Evolutionary conservation across 331 rosid genomes (phyloP).

Genomic region (Phaseolus coccineus): DNA sequence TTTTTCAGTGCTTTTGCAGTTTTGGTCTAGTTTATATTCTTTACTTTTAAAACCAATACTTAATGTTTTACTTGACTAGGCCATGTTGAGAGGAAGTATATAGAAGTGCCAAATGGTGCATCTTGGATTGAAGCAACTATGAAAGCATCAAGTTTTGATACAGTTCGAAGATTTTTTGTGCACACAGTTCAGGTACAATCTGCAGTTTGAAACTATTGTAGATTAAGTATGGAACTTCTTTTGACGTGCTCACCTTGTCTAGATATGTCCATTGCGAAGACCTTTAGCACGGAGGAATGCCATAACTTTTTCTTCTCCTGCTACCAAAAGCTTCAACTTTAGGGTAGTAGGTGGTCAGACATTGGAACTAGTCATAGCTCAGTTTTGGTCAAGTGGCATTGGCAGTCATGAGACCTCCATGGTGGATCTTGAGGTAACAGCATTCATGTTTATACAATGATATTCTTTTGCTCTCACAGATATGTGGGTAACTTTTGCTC

Average conservation of each 20-base stretch:
- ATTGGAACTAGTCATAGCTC: constrained; percentile 85
- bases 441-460: constrained; percentile 37
- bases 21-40: constrained; percentile 34
- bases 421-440: constrained; percentile 88
- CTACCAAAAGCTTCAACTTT: constrained; percentile 81
- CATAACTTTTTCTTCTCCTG: constrained; percentile 77
- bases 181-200: constrained; percentile 84
- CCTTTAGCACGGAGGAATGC: constrained; percentile 80
- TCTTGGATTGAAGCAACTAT: constrained; percentile 96
- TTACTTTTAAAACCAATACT: constrained; percentile 28
- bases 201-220: constrained; percentile 33
- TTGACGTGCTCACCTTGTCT: constrained; percentile 54
- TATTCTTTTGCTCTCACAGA: constrained; percentile 12
- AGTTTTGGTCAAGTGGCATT: constrained; percentile 95
- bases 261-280: constrained; percentile 89
- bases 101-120: constrained; percentile 90
- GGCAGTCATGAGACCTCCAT: constrained; percentile 81
- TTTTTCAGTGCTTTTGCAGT: constrained; percentile 39
- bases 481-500: constrained; percentile 30
- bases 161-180: constrained; percentile 83
- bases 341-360: constrained; percentile 95
- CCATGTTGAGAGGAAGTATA: constrained; percentile 81
- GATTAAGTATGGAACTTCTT: constrained; percentile 32
- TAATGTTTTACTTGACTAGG: constrained; percentile 57
- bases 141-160: constrained; percentile 88